Evolutionary conservation across 2,329 filamentous ascomycete genomes (phyloP), one percentile per base, ranked within the genome.

Genomic region (Colletotrichum spaethianum): DNA sequence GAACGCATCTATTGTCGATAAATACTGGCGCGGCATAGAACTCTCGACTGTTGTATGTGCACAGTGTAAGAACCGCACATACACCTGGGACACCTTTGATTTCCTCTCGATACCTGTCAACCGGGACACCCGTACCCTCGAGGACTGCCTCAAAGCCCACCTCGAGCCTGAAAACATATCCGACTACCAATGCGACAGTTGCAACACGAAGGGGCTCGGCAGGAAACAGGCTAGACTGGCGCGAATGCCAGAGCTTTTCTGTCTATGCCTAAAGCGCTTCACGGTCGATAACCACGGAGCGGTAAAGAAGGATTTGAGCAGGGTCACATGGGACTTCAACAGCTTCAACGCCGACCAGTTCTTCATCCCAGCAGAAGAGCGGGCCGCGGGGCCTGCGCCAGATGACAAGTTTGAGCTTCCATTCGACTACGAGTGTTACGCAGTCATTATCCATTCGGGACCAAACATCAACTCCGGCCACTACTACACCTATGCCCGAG

Each of bases 391-490:
- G 18, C 61, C 59, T 5, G 46, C 64, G 1, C 60, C 56, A 6
- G 84, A 86, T 69, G 80, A 77, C 12, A 83, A 83, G 18, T 86
- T 88, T 69, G 76, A 77, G 2, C 83, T 82, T 0, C 92, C 93
- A 0, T 94, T 93, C 78, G 84, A 86, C 6, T 99, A 98, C 81
- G 93, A 97, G 78, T 92, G 93, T 63, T 98, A 97, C 79, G 96
- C 92, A 2, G 93, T 98, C 8, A 90, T 97, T 65, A 87, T 93
- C 73, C 95, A 98, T 80, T 82, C 89, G 4, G 95, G 95, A 28
- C 83, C 84, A 1, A 90, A 87, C 1, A 85, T 93, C 63, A 89
- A 90, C 46, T 90, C 89, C 62, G 95, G 95, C 0, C 95, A 98
- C 82, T 98, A 98, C 80, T 92, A 92, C 64, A 88, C 91, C 4